Conservation (phyloP, 1,284 basidiomycete species). For the Trametes pubescens region DNA sequence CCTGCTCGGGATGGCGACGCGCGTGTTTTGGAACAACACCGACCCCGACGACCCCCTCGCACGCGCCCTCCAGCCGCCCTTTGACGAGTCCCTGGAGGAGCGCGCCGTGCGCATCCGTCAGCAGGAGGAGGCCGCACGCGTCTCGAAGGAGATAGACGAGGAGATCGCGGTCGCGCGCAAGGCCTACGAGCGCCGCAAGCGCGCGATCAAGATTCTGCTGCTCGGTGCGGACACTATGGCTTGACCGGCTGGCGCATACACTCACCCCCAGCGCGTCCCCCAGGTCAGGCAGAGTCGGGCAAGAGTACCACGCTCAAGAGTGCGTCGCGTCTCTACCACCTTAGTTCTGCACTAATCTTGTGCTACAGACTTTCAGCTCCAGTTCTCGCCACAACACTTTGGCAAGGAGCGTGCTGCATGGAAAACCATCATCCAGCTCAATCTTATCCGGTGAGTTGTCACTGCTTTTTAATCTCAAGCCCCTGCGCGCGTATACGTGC, state of each 20-base stretch:
- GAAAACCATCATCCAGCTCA: conserved; percentile 72
- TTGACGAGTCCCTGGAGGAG: conserved; percentile 56
- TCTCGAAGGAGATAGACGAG: conserved; percentile 65
- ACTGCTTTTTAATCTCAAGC: too few relatives aligned
- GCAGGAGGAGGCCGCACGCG: conserved; percentile 54
- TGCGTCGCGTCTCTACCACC: conserved; percentile 36
- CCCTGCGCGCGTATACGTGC: background rate
- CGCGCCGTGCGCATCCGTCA: conserved; percentile 48
- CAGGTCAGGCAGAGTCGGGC: conserved; percentile 74
- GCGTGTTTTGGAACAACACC: conserved; percentile 23
- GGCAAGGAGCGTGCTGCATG: conserved; percentile 63
- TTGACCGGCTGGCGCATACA: background rate
- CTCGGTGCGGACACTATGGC: conserved; percentile 53
- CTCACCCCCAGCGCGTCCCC: background rate
- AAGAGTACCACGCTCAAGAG: conserved; percentile 77
- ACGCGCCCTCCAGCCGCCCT: conserved; percentile 45
- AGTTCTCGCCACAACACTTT: conserved; percentile 68
- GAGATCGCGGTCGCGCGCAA: conserved; percentile 59
- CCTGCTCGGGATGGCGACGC: conserved; percentile 21
- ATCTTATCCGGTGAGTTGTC: conserved; percentile 62
- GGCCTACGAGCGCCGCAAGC: conserved; percentile 59
- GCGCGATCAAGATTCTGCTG: conserved; percentile 68
- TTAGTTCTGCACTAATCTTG: background rate
- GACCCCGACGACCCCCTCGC: conserved; percentile 47
- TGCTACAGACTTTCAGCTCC: conserved; percentile 67